Percentiles rank a stretch among this genome's conserved stretches.
phyloP scores from a whole-genome alignment of 495 filamentous ascomycete genomes.

The Penicillium pancosmium region DNA sequence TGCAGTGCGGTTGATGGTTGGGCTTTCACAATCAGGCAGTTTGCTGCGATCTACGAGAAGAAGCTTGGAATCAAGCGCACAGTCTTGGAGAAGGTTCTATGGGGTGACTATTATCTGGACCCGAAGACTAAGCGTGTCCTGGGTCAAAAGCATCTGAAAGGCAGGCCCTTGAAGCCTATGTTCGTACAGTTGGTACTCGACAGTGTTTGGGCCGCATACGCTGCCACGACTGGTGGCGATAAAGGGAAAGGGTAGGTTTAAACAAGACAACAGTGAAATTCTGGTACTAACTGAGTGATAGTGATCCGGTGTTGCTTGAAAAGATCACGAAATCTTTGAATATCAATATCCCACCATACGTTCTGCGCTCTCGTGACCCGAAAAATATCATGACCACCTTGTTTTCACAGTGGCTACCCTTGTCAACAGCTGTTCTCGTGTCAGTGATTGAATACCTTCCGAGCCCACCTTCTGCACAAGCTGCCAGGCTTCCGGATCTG shows the following conservation, averaged over 20 bases:
- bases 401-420: conserved; percentile 86
- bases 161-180: conserved; percentile 88
- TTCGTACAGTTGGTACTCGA: conserved; percentile 97
- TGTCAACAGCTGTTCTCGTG: conserved; percentile 90
- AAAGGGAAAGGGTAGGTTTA: conserved; percentile 74
- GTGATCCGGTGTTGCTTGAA: conserved; percentile 79
- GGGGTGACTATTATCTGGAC: conserved; percentile 96
- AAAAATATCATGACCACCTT: conserved; percentile 80
- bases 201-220: conserved; percentile 96
- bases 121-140: conserved; percentile 96
- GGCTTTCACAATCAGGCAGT: conserved; percentile 96
- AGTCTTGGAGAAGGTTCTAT: conserved; percentile 91
- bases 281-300: conserved; percentile 41
- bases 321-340: conserved; percentile 94
- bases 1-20: conserved; percentile 96
- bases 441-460: conserved; percentile 93
- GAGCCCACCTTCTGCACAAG: conserved; percentile 81
- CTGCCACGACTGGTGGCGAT: conserved; percentile 80
- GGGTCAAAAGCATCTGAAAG: conserved; percentile 89
- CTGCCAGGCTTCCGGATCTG: conserved; percentile 74
- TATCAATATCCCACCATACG: conserved; percentile 78
- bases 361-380: conserved; percentile 83
- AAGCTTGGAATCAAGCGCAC: conserved; percentile 93
- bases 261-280: conserved; percentile 10
- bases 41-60: conserved; percentile 91